phyloP scores from a whole-genome alignment of 306 rosid genomes.

The Betula pendula region DNA sequence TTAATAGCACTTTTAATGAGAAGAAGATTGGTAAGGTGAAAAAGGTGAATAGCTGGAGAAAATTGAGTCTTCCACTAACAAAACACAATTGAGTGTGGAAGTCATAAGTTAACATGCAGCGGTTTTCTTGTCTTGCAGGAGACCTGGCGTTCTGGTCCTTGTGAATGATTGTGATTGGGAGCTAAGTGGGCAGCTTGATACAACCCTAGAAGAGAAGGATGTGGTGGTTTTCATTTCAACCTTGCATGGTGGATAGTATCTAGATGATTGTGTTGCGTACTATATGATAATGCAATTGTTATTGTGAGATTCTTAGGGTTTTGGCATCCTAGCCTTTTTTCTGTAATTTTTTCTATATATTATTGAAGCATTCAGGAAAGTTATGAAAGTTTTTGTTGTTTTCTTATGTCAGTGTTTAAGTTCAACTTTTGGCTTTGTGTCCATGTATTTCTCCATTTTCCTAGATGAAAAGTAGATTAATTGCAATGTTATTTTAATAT shows the following conservation, averaged over 20 bases:
- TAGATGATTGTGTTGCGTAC: slow-evolving; percentile 9
- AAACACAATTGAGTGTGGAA: neutral
- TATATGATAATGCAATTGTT: slow-evolving; percentile 6
- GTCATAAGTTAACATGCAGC: neutral
- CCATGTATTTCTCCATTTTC: neutral
- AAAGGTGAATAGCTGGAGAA: slow-evolving; percentile 7
- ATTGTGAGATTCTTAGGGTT: neutral
- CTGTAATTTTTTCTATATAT: neutral
- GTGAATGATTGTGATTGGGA: slow-evolving; percentile 98
- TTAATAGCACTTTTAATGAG: neutral
- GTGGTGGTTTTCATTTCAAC: slow-evolving; percentile 90
- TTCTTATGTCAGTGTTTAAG: neutral
- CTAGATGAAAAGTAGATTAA: neutral
- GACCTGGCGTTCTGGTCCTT: slow-evolving; percentile 95
- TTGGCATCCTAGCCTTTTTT: neutral
- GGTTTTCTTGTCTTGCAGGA: slow-evolving; percentile 53
- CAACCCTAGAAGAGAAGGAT: slow-evolving; percentile 82
- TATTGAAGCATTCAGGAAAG: neutral
- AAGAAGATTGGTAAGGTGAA: neutral
- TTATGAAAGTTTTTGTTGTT: neutral
- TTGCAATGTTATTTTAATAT: no score
- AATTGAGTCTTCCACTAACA: slow-evolving; percentile 14
- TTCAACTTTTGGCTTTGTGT: neutral
- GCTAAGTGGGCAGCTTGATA: slow-evolving; percentile 80
- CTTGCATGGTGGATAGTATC: slow-evolving; percentile 79